These are phyloP conservation scores for Aspergillus cejpii DNA, from an alignment of 2,329 filamentous ascomycete genomes.

Conservation along the genomic window DNA sequence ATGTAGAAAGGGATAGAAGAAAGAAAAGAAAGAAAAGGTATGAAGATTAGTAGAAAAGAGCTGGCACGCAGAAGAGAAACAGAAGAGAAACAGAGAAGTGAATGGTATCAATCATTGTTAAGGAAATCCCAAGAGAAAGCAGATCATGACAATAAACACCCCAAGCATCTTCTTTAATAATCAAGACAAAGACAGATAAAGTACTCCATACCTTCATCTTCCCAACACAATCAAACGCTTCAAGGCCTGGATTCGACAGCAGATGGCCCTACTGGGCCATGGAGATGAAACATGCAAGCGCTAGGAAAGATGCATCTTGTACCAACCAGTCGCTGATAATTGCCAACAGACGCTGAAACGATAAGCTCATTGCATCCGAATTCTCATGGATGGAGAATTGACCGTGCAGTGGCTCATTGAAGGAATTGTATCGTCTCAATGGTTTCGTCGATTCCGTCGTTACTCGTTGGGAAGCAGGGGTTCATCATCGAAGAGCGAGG, in stretches of 20 bases:
- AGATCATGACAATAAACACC: neutral
- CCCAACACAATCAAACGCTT: conserved; percentile 13
- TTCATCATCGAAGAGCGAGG: no score
- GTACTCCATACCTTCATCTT: conserved; percentile 11
- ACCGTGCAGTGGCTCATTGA: no score
- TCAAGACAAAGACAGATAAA: neutral
- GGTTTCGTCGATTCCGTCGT: no score
- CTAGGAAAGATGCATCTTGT: neutral
- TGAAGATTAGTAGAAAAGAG: conserved; percentile 5
- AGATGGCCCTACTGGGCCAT: neutral
- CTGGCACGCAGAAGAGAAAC: neutral
- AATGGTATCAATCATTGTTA: conserved; percentile 5
- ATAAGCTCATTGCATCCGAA: neutral
- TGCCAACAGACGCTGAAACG: no score
- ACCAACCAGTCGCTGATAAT: neutral
- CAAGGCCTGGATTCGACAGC: conserved; percentile 3
- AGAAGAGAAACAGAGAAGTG: conserved; percentile 10
- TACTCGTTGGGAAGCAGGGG: no score
- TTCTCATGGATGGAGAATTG: no score
- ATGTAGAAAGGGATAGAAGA: conserved; percentile 9
- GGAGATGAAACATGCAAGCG: neutral
- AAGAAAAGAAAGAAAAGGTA: conserved; percentile 10
- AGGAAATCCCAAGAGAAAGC: neutral
- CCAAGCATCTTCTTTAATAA: neutral
- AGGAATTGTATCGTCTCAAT: no score